Conservation (phyloP, 2,329 filamentous ascomycete genomes). For the Colletotrichum acutatum region DNA sequence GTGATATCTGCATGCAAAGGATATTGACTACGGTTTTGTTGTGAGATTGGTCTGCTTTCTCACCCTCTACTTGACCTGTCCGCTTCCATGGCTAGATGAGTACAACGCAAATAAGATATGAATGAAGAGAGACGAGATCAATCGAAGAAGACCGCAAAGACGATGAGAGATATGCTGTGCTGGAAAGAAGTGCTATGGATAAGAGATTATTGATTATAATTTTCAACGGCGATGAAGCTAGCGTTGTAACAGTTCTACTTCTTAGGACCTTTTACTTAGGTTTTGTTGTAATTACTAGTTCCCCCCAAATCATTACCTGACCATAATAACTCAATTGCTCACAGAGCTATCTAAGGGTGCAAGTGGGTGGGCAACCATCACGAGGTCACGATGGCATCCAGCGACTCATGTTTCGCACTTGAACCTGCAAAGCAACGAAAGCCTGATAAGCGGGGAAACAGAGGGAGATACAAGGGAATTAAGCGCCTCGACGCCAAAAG, state of each 20-base stretch:
- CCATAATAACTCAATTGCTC: not conserved
- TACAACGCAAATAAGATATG: not conserved
- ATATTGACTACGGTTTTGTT: not conserved
- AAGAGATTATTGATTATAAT: not conserved
- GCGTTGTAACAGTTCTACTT: not conserved
- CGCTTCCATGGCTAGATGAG: not conserved
- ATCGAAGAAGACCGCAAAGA: not conserved
- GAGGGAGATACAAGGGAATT: not conserved
- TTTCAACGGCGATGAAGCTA: not conserved
- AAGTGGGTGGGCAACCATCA: not conserved
- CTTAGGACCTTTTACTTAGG: not conserved
- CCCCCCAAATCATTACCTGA: not conserved
- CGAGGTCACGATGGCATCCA: constrained; percentile 9
- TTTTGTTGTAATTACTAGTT: not conserved
- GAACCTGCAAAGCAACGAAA: constrained; percentile 9
- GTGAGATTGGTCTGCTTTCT: not conserved
- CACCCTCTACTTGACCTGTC: not conserved
- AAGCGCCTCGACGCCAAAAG: not conserved
- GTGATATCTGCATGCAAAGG: not conserved
- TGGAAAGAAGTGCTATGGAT: not conserved
- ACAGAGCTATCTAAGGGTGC: not conserved
- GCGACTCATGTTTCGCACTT: constrained; percentile 20
- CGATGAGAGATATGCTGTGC: not conserved
- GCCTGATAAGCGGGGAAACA: constrained; percentile 28
- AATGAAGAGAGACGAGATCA: not conserved